phyloP scores from a whole-genome alignment of 1,284 basidiomycete genomes.

The Rhizoctonia solani region DNA sequence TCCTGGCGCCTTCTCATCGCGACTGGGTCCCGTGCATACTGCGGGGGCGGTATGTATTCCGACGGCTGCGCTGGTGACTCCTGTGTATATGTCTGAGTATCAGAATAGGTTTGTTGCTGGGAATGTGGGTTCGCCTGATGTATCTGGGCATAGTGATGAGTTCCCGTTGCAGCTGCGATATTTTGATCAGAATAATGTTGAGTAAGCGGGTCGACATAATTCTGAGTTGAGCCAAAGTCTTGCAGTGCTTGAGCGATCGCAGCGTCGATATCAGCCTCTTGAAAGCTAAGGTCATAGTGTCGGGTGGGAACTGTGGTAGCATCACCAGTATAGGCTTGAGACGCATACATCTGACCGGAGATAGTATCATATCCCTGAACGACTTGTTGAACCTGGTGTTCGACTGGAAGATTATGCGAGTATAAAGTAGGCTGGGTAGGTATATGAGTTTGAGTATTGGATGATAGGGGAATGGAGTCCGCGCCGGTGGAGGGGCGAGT shows the following conservation, averaged over 20 bases:
- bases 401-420: not conserved
- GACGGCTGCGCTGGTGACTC: not conserved
- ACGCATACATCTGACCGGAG: not conserved
- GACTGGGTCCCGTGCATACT: not conserved
- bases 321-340: not conserved
- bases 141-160: too few relatives aligned
- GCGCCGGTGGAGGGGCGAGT: not conserved
- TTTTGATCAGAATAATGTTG: not conserved
- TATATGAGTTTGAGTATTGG: not conserved
- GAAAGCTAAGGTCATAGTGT: too few relatives aligned
- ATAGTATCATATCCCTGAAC: not conserved
- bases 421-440: not conserved
- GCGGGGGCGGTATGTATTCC: not conserved
- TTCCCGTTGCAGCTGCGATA: too few relatives aligned
- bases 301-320: not conserved
- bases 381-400: not conserved
- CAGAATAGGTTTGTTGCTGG: too few relatives aligned
- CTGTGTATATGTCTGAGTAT: not conserved
- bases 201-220: not conserved
- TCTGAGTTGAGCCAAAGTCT: not conserved
- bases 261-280: not conserved
- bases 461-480: not conserved
- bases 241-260: not conserved
- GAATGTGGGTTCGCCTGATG: too few relatives aligned
- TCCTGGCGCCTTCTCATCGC: not conserved